Base-by-base conservation (phyloP, 2,329 filamentous ascomycete genomes). In the Nemania diffusa region DNA sequence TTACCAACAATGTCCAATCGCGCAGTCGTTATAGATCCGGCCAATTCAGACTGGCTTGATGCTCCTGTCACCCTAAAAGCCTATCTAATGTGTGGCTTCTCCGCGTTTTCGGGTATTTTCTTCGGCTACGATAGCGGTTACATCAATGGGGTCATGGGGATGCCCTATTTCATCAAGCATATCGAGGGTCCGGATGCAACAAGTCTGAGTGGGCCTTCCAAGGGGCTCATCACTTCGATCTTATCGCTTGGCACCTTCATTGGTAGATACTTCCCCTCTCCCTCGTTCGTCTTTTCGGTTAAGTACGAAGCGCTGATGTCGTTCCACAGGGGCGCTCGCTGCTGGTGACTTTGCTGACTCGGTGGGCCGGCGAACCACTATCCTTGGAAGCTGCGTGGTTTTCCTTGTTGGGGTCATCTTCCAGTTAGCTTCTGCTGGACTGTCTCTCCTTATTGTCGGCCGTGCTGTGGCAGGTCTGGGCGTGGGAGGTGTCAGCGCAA, bases 201-300 rank as follows among this genome's bases (percentile, higher is more conserved):
- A 0, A 67, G 67, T 7, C 74, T 88, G 34, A 72, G 69, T 42
- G 78, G 83, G 48, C 78, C 78, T 70, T 75, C 87, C 77, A 79
- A 79, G 65, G 87, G 86, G 6, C 83, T 88, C 46, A 88, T 94
- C 77, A 89, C 89, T 76, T 93, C 91, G 22, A 93, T 95, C 73
- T 87, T 95, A 62, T 94, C 92, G 40, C 87, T 85, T 76, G 88
- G 89, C 79, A 93, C 92, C 74, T 95, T 94, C 85, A 91, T 93
- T 69, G 90, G 74, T 75, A 69, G 34, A 71, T 52, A 17, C 6
- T 20, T 55, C 5, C 5, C 26, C 24, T 29, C 13, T 7, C n/a
- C n/a, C 7, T 37, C 5, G 5, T 24, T 34, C 11, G 9, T 2
- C 46, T 15, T 46, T 26, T 2, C 22, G 7, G 11, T 20, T 32